Percentiles rank a stretch among this genome's conserved stretches.
phyloP scores from a whole-genome alignment of 2,329 filamentous ascomycete species.

The Scedosporium minutisporum region DNA sequence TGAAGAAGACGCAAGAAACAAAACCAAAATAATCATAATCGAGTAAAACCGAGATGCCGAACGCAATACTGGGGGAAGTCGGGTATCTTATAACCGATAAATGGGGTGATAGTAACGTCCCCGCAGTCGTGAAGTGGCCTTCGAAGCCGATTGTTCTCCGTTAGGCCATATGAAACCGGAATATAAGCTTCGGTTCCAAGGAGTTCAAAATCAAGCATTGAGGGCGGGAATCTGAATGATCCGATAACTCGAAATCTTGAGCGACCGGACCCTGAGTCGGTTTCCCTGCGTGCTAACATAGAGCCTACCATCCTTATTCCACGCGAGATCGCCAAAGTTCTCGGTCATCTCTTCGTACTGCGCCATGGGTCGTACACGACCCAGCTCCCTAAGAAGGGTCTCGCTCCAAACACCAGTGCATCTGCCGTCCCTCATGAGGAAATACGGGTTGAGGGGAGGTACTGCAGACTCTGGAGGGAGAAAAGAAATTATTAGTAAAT shows the following conservation, averaged over 20 bases:
- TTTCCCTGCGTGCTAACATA: conserved; percentile 28
- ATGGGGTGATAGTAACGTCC: too few species aligned
- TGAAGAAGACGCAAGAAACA: background rate
- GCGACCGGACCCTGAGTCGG: conserved; percentile 36
- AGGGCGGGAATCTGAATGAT: conserved; percentile 24
- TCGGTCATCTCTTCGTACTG: conserved; percentile 54
- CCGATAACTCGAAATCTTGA: conserved; percentile 49
- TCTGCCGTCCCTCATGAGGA: conserved; percentile 48
- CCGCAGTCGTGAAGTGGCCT: too few species aligned
- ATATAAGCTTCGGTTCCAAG: background rate
- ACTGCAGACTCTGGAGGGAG: conserved; percentile 50
- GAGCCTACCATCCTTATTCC: conserved; percentile 50
- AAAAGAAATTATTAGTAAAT: conserved; percentile 6
- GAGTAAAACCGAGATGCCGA: background rate
- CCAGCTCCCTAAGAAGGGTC: conserved; percentile 51
- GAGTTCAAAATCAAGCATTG: background rate
- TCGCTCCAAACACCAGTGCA: conserved; percentile 68
- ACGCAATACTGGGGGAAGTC: background rate
- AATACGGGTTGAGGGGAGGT: conserved; percentile 64
- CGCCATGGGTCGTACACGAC: conserved; percentile 45
- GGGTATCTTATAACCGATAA: background rate
- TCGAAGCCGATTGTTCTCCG: too few species aligned
- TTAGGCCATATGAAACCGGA: too few species aligned
- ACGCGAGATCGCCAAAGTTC: conserved; percentile 49
- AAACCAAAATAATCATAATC: background rate